Evolutionary conservation across 148 eudicot species (phyloP).

Genomic region (Beta vulgaris): DNA sequence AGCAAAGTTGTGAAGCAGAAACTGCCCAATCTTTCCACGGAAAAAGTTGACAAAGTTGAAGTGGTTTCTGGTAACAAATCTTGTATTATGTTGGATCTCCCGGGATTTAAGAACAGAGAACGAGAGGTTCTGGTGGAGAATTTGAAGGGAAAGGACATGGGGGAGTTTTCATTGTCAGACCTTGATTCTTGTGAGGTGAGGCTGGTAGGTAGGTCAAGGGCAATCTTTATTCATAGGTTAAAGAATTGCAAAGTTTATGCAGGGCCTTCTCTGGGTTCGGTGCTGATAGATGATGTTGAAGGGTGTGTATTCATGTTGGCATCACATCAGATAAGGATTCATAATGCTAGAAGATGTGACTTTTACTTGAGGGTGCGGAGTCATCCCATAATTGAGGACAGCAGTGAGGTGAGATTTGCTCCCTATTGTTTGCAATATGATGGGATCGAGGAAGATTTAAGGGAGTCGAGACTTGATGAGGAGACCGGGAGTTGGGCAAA

Average conservation of each 20-base stretch:
- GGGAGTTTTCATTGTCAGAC: conserved; percentile 62
- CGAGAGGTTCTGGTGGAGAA: conserved; percentile 58
- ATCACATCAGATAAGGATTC: conserved; percentile 89
- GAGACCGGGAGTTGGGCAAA: conserved; percentile 81
- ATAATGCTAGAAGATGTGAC: conserved; percentile 66
- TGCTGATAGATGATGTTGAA: conserved; percentile 73
- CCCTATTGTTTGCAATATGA: conserved; percentile 70
- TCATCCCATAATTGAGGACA: conserved; percentile 81
- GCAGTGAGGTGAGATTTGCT: conserved; percentile 72
- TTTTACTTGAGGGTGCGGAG: conserved; percentile 80
- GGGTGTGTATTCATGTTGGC: conserved; percentile 66
- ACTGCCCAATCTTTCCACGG: conserved; percentile 1
- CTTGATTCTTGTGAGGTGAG: conserved; percentile 64
- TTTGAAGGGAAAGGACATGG: conserved; percentile 45
- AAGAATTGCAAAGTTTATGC: conserved; percentile 60
- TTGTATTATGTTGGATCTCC: conserved; percentile 31
- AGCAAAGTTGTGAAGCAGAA: conserved; percentile 43
- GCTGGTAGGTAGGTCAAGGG: conserved; percentile 58
- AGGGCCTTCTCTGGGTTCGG: conserved; percentile 73
- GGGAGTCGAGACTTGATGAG: conserved; percentile 58
- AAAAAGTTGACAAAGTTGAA: conserved; percentile 21
- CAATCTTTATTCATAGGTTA: conserved; percentile 54
- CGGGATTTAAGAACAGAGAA: conserved; percentile 55
- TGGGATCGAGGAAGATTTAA: conserved; percentile 62
- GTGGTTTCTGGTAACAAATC: conserved; percentile 13